Conservation (phyloP, 371 early-diverging fungal genomes). For the Mortierella sp. region DNA sequence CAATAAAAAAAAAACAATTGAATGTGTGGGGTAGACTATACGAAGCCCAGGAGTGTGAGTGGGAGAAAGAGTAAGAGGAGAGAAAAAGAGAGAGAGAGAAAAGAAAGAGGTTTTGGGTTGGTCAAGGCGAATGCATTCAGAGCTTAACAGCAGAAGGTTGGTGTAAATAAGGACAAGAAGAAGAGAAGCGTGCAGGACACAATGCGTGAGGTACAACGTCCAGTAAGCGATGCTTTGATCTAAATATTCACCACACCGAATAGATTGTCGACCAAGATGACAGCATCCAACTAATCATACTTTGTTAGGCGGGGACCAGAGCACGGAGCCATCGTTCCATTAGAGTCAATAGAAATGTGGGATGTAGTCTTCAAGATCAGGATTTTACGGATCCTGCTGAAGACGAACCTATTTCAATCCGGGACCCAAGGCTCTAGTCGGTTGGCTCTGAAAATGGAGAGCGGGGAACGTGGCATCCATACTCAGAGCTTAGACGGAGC, state of each 20-base stretch:
- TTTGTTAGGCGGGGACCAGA: neutral
- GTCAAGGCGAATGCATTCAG: neutral
- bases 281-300: too few species aligned
- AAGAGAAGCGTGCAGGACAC: neutral
- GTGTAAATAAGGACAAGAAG: neutral
- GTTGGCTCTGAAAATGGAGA: neutral
- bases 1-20: constrained; percentile 1
- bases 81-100: neutral
- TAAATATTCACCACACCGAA: too few species aligned
- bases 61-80: neutral
- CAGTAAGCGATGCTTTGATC: too few species aligned
- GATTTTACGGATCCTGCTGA: constrained; percentile 8
- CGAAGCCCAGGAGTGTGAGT: neutral
- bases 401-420: neutral
- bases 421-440: neutral
- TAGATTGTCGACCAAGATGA: too few species aligned
- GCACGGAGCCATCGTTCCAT: constrained; percentile 1
- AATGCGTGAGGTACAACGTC: neutral
- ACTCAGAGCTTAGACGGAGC: too few species aligned
- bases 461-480: neutral
- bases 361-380: constrained; percentile 12
- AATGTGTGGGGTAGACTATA: neutral
- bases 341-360: constrained; percentile 10
- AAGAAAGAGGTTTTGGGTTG: neutral
- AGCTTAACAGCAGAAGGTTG: neutral